Conservation (phyloP, 2,329 filamentous ascomycete genomes). For the Claviceps sp. region DNA sequence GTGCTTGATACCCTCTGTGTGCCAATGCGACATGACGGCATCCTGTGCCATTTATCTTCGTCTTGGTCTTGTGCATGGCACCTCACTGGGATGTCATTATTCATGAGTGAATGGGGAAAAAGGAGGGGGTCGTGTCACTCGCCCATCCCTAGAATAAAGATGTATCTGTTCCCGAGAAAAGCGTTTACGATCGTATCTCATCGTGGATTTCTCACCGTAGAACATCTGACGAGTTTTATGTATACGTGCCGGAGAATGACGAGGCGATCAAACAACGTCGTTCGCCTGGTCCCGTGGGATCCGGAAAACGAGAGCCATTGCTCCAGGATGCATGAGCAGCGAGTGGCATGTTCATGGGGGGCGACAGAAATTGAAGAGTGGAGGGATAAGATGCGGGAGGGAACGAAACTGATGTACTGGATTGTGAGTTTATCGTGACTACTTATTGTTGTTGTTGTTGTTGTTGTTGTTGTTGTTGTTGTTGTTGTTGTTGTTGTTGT, state of each 20-base stretch:
- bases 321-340: constrained; percentile 27
- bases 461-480: background rate
- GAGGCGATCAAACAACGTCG: background rate
- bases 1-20: too few species aligned
- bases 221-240: too few species aligned
- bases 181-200: too few species aligned
- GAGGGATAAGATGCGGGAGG: constrained; percentile 18
- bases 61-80: too few species aligned
- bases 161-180: too few species aligned
- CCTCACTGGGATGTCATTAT: too few species aligned
- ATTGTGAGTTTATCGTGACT: constrained; percentile 17
- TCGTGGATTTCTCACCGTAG: too few species aligned
- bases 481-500: background rate
- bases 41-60: too few species aligned
- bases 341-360: constrained; percentile 32
- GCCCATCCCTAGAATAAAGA: too few species aligned
- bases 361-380: constrained; percentile 22
- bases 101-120: too few species aligned
- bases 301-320: constrained; percentile 24
- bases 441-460: background rate
- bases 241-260: background rate
- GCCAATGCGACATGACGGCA: too few species aligned
- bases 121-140: too few species aligned
- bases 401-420: constrained; percentile 27
- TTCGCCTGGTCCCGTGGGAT: constrained; percentile 29